phyloP scores from a whole-genome alignment of 2,329 filamentous ascomycete genomes.

The Cladosporium oxysporum region DNA sequence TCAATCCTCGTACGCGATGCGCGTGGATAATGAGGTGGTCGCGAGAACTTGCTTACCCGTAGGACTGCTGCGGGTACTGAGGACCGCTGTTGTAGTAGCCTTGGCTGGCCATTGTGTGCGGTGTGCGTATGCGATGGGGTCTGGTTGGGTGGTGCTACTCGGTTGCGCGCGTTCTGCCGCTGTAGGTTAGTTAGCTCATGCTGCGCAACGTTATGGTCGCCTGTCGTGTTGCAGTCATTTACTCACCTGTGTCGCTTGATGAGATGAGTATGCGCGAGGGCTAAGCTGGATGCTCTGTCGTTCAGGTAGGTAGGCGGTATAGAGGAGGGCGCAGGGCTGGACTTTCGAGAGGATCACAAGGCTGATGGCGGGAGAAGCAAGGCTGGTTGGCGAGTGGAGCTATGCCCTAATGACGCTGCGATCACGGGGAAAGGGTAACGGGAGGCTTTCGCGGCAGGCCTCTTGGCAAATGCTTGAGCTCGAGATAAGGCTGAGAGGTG shows the following conservation, averaged over 20 bases:
- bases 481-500: not conserved
- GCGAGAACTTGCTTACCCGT: conserved; percentile 12
- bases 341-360: conserved; percentile 10
- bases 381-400: not conserved
- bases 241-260: conserved; percentile 5
- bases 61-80: conserved; percentile 42
- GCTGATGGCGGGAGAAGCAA: conserved; percentile 14
- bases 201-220: conserved; percentile 7
- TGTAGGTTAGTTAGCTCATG: conserved; percentile 5
- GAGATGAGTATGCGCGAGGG: not conserved
- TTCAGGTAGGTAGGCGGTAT: not conserved
- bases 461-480: conserved; percentile 6
- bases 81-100: conserved; percentile 42
- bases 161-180: not conserved
- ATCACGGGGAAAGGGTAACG: not conserved
- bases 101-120: conserved; percentile 43
- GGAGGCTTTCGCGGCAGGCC: not conserved
- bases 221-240: not conserved
- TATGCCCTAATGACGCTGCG: conserved; percentile 2
- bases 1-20: not conserved
- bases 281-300: not conserved
- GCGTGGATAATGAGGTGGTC: not conserved
- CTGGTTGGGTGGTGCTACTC: conserved; percentile 6
- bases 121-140: conserved; percentile 4
- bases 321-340: conserved; percentile 1